Conservation (phyloP, 148 eudicot genomes). For the Dianthus caryophyllus region DNA sequence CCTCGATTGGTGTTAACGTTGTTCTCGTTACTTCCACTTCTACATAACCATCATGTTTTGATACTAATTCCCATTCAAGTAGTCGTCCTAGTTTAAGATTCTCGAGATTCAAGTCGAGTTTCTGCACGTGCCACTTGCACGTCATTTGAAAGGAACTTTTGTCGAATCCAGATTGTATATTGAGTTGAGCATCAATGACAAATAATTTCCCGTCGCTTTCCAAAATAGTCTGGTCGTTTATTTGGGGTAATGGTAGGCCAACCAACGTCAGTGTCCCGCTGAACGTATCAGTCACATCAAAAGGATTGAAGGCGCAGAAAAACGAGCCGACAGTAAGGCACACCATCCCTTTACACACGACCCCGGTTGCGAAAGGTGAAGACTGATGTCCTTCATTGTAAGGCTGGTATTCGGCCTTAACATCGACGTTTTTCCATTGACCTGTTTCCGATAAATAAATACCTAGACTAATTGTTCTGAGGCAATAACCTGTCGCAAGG, state of each 20-base stretch:
- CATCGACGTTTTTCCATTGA: neutral
- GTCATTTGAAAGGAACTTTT: neutral
- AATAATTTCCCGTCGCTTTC: neutral
- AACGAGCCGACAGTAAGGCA: neutral
- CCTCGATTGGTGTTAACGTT: neutral
- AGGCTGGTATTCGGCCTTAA: neutral
- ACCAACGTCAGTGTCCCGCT: neutral
- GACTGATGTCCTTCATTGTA: neutral
- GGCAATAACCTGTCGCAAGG: too few relatives aligned
- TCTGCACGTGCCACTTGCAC: neutral
- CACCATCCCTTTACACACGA: slow-evolving; percentile 3
- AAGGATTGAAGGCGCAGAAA: slow-evolving; percentile 6
- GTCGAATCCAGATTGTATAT: neutral
- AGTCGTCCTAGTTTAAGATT: neutral
- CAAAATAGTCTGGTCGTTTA: neutral
- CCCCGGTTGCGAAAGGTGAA: neutral
- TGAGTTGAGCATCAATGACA: neutral
- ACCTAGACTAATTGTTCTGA: neutral
- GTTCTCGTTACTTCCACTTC: neutral
- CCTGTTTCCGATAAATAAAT: slow-evolving; percentile 9
- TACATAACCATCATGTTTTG: neutral
- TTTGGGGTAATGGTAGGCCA: neutral
- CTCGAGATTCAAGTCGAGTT: neutral
- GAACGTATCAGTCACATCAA: neutral
- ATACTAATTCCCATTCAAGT: neutral